A percentile compares a stretch with the other conserved stretches of the same genome.
Evolutionary conservation across 805 yeast genomes (phyloP).

Genomic region (Kodamaea jinghongensis): DNA sequence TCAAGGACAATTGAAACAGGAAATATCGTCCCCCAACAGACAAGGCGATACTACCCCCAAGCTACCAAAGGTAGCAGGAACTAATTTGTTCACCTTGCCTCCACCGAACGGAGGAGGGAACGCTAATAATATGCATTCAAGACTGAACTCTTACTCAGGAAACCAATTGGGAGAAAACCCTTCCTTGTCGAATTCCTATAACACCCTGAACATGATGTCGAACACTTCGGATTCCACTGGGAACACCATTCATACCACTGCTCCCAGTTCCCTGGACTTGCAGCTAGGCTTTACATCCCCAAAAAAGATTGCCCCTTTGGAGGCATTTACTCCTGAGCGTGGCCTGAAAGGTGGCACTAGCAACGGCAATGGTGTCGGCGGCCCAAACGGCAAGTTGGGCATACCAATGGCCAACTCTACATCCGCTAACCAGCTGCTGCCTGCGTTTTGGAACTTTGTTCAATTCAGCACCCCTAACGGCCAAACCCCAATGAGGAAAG

Average conservation of each 20-base stretch:
- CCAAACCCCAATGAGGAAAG: constrained; percentile 40
- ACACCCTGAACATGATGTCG: constrained; percentile 1
- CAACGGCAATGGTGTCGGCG: constrained; percentile 20
- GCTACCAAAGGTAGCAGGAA: constrained; percentile 28
- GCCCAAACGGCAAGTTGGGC: constrained; percentile 12
- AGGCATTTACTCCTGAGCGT: constrained; percentile 45
- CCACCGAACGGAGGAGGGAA: constrained; percentile 24
- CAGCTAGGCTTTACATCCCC: constrained; percentile 41
- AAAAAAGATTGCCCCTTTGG: constrained; percentile 40
- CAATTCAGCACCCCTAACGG: constrained; percentile 59
- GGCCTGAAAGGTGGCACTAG: constrained; percentile 28
- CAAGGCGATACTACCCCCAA: constrained; percentile 29
- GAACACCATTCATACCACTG: constrained; percentile 18
- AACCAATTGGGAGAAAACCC: constrained; percentile 1
- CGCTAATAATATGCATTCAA: constrained; percentile 25
- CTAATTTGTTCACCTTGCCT: constrained; percentile 29
- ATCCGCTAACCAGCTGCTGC: constrained; percentile 58
- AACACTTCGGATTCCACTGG: constrained; percentile 8
- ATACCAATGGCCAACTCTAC: constrained; percentile 22
- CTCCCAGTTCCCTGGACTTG: constrained; percentile 29
- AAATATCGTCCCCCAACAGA: constrained; percentile 38
- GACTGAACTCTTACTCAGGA: constrained; percentile 24
- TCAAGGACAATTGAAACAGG: constrained; percentile 13
- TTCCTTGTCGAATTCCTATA: too few relatives aligned
- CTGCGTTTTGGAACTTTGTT: constrained; percentile 91